These are phyloP conservation scores for Thalia dealbata DNA, from an alignment of 176 grass and related monocot species.

Conservation along the genomic window DNA sequence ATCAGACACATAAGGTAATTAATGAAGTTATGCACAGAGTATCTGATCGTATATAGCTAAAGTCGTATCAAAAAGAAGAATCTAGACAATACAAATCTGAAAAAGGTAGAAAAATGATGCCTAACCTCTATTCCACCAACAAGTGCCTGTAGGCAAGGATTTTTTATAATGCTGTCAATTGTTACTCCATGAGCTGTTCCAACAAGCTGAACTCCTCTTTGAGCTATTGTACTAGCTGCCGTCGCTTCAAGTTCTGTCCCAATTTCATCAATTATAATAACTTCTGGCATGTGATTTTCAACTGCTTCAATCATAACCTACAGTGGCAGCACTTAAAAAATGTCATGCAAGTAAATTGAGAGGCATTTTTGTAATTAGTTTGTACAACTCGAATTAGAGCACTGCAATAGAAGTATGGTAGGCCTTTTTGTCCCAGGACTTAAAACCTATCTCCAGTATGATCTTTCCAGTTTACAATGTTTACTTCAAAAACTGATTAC, in stretches of 20 bases:
- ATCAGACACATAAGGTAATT: background rate
- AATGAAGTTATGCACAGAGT: background rate
- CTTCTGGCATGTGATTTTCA: conserved; percentile 99
- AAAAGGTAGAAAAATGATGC: background rate
- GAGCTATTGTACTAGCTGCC: conserved; percentile 97
- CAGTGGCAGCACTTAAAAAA: conserved; percentile 5
- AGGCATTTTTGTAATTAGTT: too few species aligned
- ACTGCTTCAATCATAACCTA: conserved; percentile 98
- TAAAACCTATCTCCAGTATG: too few species aligned
- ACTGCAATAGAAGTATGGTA: too few species aligned
- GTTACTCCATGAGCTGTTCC: conserved; percentile 95
- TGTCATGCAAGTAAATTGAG: background rate
- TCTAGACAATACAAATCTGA: background rate
- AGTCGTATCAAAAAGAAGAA: background rate
- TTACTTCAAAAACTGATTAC: too few species aligned
- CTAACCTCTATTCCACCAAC: conserved; percentile 94
- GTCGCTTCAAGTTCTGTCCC: conserved; percentile 91
- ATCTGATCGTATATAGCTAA: background rate
- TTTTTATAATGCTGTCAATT: conserved; percentile 96
- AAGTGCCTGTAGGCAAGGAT: conserved; percentile 85
- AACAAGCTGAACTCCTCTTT: conserved; percentile 95
- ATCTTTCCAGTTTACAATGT: too few species aligned
- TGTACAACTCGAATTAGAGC: too few species aligned
- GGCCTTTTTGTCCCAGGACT: too few species aligned
- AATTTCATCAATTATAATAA: conserved; percentile 98